Evolutionary conservation across 805 yeast genomes (phyloP).

Genomic region (Tetrapisispora nanseiensis): DNA sequence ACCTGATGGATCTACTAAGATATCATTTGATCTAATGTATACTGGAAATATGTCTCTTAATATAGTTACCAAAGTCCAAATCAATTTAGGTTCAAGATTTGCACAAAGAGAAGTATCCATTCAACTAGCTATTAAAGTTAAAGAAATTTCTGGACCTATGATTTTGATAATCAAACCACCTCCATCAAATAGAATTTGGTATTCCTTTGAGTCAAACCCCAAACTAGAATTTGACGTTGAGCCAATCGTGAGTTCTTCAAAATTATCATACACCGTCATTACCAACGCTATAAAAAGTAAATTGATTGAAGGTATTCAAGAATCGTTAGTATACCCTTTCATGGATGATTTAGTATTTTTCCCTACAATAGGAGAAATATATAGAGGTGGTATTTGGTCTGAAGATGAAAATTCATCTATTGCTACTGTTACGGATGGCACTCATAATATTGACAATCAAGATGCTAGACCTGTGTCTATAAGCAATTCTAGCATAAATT

Average conservation of each 20-base stretch:
- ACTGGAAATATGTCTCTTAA: slow-evolving; percentile 68
- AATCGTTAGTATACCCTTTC: slow-evolving; percentile 72
- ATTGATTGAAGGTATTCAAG: slow-evolving; percentile 68
- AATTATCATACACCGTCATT: slow-evolving; percentile 65
- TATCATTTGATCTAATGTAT: slow-evolving; percentile 55
- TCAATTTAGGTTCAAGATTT: slow-evolving; percentile 69
- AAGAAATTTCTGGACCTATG: slow-evolving; percentile 64
- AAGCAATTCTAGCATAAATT: no score
- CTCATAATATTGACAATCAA: no score
- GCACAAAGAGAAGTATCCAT: slow-evolving; percentile 68
- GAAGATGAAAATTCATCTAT: neutral
- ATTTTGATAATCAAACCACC: slow-evolving; percentile 71
- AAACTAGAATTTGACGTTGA: slow-evolving; percentile 64
- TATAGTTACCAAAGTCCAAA: slow-evolving; percentile 68
- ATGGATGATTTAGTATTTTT: slow-evolving; percentile 82
- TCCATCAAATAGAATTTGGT: slow-evolving; percentile 88
- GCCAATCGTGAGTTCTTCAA: slow-evolving; percentile 83
- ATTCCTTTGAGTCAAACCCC: slow-evolving; percentile 75
- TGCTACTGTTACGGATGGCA: neutral
- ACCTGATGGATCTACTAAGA: slow-evolving; percentile 67
- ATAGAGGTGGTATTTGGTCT: slow-evolving; percentile 87
- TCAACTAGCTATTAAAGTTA: slow-evolving; percentile 57
- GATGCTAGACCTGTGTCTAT: no score
- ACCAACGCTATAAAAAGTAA: slow-evolving; percentile 72
- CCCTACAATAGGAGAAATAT: slow-evolving; percentile 56